phyloP scores from a whole-genome alignment of 2,329 filamentous ascomycete genomes.

The Fusarium ramigenum region DNA sequence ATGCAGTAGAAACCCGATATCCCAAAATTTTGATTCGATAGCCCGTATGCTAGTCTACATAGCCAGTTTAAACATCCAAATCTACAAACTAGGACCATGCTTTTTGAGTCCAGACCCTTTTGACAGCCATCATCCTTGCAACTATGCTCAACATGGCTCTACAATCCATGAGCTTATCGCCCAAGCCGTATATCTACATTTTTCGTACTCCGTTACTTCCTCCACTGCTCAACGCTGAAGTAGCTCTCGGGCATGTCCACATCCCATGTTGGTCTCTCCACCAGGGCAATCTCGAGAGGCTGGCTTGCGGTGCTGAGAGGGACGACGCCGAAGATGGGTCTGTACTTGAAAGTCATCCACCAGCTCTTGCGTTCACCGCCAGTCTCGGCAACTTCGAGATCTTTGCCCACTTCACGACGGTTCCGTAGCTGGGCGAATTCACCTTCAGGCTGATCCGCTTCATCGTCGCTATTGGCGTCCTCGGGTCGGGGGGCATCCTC shows the following conservation, averaged over 20 bases:
- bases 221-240: constrained; percentile 66
- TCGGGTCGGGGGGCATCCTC: constrained; percentile 51
- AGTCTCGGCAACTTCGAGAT: constrained; percentile 33
- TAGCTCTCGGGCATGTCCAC: constrained; percentile 79
- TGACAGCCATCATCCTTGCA: constrained; percentile 19
- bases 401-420: constrained; percentile 33
- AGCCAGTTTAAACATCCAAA: constrained; percentile 33
- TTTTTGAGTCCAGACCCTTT: constrained; percentile 12
- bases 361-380: constrained; percentile 51
- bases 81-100: constrained; percentile 26
- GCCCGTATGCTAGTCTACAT: constrained; percentile 16
- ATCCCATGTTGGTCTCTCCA: constrained; percentile 88
- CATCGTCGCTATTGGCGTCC: constrained; percentile 50
- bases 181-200: neutral
- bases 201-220: constrained; percentile 46
- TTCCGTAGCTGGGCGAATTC: constrained; percentile 50
- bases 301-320: constrained; percentile 53
- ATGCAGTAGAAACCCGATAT: constrained; percentile 13
- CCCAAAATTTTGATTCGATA: constrained; percentile 26
- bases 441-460: constrained; percentile 48
- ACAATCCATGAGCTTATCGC: neutral
- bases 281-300: constrained; percentile 80
- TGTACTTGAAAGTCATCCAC: constrained; percentile 94
- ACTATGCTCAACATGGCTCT: constrained; percentile 1
- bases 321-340: constrained; percentile 84